Evolutionary conservation across 345 rosid genomes (phyloP).

Genomic region (Hevea brasiliensis): DNA sequence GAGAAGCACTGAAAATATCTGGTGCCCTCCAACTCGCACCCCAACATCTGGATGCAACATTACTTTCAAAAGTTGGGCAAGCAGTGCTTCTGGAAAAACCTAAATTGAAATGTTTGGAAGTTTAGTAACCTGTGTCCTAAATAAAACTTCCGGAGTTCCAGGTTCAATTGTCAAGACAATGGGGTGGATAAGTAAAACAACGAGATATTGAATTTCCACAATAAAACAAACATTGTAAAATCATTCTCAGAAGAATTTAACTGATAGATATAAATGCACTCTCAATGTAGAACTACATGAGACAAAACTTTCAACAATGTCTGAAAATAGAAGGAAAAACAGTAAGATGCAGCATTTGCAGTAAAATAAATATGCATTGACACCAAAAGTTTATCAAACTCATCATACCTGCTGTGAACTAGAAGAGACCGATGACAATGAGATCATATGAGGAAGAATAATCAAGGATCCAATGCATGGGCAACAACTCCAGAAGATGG

Average conservation of each 20-base stretch:
- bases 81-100: slow-evolving; percentile 85
- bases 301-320: neutral
- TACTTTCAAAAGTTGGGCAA: slow-evolving; percentile 72
- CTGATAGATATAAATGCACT: neutral
- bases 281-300: neutral
- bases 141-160: neutral
- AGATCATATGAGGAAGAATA: slow-evolving; percentile 77
- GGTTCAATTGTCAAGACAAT: neutral
- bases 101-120: slow-evolving; percentile 20
- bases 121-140: slow-evolving; percentile 14
- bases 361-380: neutral
- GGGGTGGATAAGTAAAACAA: neutral
- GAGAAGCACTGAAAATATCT: slow-evolving; percentile 78
- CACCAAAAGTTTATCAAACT: neutral
- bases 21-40: slow-evolving; percentile 87
- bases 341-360: neutral
- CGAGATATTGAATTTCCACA: neutral
- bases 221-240: neutral
- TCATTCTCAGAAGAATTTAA: neutral
- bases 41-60: slow-evolving; percentile 86
- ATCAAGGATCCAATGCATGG: slow-evolving; percentile 76
- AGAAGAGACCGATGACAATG: slow-evolving; percentile 56
- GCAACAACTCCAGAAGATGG: slow-evolving; percentile 79
- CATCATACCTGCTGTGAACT: slow-evolving; percentile 60
- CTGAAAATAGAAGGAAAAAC: neutral